Evolutionary conservation across 345 rosid species (phyloP).

Genomic region (Populus davidiana): DNA sequence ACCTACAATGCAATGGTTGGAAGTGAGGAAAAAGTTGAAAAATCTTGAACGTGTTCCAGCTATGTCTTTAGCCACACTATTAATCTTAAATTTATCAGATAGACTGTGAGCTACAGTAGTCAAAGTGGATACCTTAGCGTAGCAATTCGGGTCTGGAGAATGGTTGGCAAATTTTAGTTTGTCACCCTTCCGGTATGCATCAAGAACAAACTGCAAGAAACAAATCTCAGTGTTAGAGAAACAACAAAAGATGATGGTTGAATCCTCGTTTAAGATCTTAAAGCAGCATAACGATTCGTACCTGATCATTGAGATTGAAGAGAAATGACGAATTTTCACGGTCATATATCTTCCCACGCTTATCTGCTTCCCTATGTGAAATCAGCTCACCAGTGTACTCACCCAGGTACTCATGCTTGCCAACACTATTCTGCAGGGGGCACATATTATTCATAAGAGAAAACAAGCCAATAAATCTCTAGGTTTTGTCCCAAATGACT

Average conservation of each 20-base stretch:
- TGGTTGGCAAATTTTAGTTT: conserved; percentile 96
- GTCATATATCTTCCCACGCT: conserved; percentile 97
- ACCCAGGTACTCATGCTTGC: conserved; percentile 94
- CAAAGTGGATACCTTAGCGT: conserved; percentile 68
- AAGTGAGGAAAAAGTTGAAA: neutral
- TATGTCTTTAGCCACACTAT: neutral
- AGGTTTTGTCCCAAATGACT: neutral
- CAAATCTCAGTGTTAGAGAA: conserved; percentile 11
- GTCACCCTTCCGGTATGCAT: conserved; percentile 98
- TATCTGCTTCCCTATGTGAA: conserved; percentile 97
- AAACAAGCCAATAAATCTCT: neutral
- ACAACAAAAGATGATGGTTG: neutral
- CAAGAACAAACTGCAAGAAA: conserved; percentile 84
- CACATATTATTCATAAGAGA: neutral
- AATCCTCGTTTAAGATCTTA: neutral
- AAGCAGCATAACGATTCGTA: conserved; percentile 22
- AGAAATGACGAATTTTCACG: conserved; percentile 98
- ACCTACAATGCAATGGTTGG: conserved; percentile 46
- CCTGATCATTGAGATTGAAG: conserved; percentile 98
- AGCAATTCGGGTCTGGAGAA: conserved; percentile 96
- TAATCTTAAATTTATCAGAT: neutral
- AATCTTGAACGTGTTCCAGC: neutral
- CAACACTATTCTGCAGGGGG: conserved; percentile 75
- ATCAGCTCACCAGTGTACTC: conserved; percentile 99
- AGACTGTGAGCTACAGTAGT: neutral